phyloP scores from a whole-genome alignment of 352 stramenopile genomes.

The Phytophthora vignae region DNA sequence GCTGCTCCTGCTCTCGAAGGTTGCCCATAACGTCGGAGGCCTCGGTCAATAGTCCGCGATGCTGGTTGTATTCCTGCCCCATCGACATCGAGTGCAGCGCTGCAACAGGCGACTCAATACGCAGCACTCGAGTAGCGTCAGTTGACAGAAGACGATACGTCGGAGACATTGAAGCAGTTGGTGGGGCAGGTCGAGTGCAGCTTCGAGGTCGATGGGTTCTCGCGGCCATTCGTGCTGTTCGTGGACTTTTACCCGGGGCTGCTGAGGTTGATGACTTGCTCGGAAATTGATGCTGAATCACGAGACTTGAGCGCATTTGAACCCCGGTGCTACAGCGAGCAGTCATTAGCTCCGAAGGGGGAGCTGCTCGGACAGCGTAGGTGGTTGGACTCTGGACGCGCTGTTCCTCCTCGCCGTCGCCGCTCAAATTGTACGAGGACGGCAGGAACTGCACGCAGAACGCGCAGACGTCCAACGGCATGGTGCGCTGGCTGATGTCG shows the following conservation, averaged over 20 bases:
- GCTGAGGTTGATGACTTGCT: slow-evolving; percentile 10
- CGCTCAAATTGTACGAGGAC: slow-evolving; percentile 46
- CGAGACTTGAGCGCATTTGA: slow-evolving; percentile 47
- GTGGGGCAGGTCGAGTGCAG: slow-evolving; percentile 4
- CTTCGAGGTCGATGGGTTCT: slow-evolving; percentile 19
- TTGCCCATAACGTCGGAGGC: slow-evolving; percentile 37
- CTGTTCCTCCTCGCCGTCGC: slow-evolving; percentile 32
- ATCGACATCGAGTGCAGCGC: slow-evolving; percentile 23
- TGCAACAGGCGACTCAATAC: slow-evolving; percentile 50
- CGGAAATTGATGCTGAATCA: slow-evolving; percentile 66
- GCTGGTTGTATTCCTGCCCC: slow-evolving; percentile 18
- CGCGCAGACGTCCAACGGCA: slow-evolving; percentile 53
- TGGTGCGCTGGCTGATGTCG: slow-evolving; percentile 29
- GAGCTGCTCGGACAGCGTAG: slow-evolving; percentile 11
- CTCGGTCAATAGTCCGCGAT: slow-evolving; percentile 15
- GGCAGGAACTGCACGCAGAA: slow-evolving; percentile 68
- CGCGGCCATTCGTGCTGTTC: slow-evolving; percentile 8
- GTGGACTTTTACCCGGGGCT: slow-evolving; percentile 10
- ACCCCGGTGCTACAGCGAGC: slow-evolving; percentile 6
- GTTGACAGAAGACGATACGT: slow-evolving; percentile 64
- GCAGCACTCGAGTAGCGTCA: slow-evolving; percentile 57
- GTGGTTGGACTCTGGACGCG: slow-evolving; percentile 9
- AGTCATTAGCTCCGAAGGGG: slow-evolving; percentile 20
- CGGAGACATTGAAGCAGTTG: slow-evolving; percentile 14
- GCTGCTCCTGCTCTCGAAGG: slow-evolving; percentile 39